Conservation (phyloP, 1,284 basidiomycete genomes). For the Takashimella tepidaria region DNA sequence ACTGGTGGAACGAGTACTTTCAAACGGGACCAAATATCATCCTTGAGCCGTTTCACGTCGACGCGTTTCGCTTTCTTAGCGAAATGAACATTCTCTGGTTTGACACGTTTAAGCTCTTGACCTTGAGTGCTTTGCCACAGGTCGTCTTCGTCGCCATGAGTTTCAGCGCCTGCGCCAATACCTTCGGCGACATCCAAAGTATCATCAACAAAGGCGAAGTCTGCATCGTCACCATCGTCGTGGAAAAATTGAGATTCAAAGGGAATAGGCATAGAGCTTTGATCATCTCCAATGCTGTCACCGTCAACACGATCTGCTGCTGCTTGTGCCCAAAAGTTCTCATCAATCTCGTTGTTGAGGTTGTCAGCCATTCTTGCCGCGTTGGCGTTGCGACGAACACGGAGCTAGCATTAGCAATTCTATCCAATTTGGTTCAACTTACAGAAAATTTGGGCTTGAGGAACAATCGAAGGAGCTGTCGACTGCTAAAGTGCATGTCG, state of each 20-base stretch:
- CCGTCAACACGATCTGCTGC: conserved; percentile 71
- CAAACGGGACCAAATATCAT: conserved; percentile 93
- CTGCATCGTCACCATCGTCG: conserved; percentile 78
- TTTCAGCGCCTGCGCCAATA: conserved; percentile 43
- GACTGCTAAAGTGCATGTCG: conserved; percentile 94
- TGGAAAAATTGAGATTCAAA: conserved; percentile 95
- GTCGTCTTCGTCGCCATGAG: conserved; percentile 69
- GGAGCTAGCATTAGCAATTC: conserved; percentile 54
- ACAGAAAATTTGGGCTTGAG: conserved; percentile 92
- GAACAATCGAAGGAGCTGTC: conserved; percentile 84
- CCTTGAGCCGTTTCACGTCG: conserved; percentile 93
- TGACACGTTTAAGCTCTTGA: conserved; percentile 64
- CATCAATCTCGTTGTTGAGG: conserved; percentile 79
- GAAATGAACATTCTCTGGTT: conserved; percentile 89
- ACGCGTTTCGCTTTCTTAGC: conserved; percentile 94
- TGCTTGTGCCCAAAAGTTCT: conserved; percentile 91
- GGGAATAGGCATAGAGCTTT: conserved; percentile 54
- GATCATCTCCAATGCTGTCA: conserved; percentile 52
- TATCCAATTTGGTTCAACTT: conserved; percentile 38
- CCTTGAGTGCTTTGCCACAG: conserved; percentile 74
- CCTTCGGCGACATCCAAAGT: conserved; percentile 57
- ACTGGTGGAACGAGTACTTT: conserved; percentile 57
- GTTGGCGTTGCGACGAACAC: conserved; percentile 64
- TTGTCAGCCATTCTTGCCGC: conserved; percentile 21
- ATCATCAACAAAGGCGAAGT: conserved; percentile 60